These are phyloP conservation scores for Themeda triandra DNA, from an alignment of 176 grass and related monocot genomes.

Conservation along the genomic window DNA sequence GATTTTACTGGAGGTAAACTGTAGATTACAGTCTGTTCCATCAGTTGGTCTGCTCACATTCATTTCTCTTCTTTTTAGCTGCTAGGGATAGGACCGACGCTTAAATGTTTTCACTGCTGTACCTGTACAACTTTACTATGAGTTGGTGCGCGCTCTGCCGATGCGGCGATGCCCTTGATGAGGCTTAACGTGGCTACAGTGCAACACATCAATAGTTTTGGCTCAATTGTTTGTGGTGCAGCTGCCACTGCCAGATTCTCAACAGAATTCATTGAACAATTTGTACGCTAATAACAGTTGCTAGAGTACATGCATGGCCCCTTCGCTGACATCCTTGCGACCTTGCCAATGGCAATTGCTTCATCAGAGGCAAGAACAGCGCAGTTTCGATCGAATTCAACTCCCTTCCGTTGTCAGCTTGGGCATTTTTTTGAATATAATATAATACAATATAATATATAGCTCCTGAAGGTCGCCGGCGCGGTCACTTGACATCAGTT, in stretches of 20 bases:
- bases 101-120: background rate
- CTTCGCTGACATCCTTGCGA: background rate
- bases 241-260: background rate
- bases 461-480: too few relatives aligned
- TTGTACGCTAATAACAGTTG: background rate
- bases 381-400: background rate
- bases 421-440: too few relatives aligned
- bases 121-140: background rate
- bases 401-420: background rate
- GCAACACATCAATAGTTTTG: background rate
- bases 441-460: too few relatives aligned
- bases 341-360: background rate
- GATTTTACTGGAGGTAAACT: background rate
- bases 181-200: background rate
- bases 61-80: background rate
- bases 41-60: background rate
- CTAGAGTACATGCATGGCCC: background rate
- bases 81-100: background rate
- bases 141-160: background rate
- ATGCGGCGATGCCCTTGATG: background rate
- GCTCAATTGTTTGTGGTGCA: too few relatives aligned
- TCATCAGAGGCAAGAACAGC: background rate
- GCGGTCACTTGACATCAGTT: background rate
- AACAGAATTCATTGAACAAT: background rate
- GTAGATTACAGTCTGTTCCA: background rate